Evolutionary conservation across 371 early-diverging fungal genomes (phyloP), one percentile per base, ranked within the genome.

Genomic region (Actinomortierella ambigua): DNA sequence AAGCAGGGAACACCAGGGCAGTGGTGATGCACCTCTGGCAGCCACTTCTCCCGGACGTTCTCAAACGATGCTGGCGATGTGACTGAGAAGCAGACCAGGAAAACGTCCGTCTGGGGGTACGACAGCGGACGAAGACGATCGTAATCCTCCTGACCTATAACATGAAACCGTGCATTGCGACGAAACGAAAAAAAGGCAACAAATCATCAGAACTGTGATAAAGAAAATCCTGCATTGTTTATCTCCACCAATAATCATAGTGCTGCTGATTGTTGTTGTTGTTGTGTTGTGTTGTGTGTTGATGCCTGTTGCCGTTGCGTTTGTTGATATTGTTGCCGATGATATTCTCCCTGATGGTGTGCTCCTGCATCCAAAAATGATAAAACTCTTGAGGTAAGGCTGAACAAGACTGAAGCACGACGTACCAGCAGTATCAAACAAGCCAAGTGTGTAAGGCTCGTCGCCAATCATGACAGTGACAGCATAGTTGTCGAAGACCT

Each of bases 401-500:
- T 40, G 48, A 61, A 41, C 24, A 55, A 34, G 43, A 53, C 60
- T 53, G 34, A 50, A 53, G 55, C 17, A 39, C 20, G 17, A 34
- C 82, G 81, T 88, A 82, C 93, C 95, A 60, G 98, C 98, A 49
- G 98, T 98, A 89, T 98, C 98, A 68, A 97, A 97, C 44, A 98
- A 85, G 39, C 97, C 97, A 29, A 94, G 80, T 7, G 94, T 94
- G 68, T 91, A 93, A 20, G 94, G 93, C 68, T 94, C 93, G 56
- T 91, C 91, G 50, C 95, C 97, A 82, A 98, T 96, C 96, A 97
- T 97, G 48, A 98, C 98, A 40, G 97, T 97, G 47, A 97, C 98
- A 60, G 98, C 98, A 82, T 98, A 98, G 81, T 98, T 98, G 82
- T 98, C 98, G 85, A 98, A 98, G 34, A 98, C 94, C 92, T 92